Percentiles rank a stretch among this genome's conserved stretches.
These are phyloP conservation scores for Leersia perrieri DNA, from an alignment of 176 grass and related monocot species.

Conservation along the genomic window DNA sequence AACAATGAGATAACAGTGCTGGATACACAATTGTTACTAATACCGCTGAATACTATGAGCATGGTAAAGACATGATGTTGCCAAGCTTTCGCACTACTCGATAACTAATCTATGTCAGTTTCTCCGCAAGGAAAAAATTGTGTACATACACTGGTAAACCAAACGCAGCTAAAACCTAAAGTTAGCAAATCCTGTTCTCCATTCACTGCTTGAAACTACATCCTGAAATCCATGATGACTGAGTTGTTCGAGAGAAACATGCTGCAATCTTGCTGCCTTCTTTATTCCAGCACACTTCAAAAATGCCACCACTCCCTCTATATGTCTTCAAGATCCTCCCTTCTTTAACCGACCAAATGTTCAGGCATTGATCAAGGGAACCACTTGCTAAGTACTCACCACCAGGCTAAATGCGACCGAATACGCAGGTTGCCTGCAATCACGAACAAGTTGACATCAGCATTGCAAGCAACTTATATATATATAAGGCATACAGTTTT, in stretches of 20 bases:
- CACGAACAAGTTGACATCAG: conserved; percentile 16
- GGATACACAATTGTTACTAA: neutral
- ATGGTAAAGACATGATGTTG: neutral
- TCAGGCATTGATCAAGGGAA: conserved; percentile 87
- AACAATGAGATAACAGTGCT: too few relatives aligned
- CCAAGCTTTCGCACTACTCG: neutral
- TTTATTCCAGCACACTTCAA: conserved; percentile 99
- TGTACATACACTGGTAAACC: conserved; percentile 9
- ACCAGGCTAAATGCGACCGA: conserved; percentile 87
- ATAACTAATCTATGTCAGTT: conserved; percentile 23
- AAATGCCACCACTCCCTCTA: conserved; percentile 87
- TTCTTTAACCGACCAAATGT: conserved; percentile 98
- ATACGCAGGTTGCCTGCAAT: conserved; percentile 82
- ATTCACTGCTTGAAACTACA: conserved; percentile 38
- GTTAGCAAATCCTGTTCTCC: neutral
- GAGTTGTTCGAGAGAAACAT: conserved; percentile 92
- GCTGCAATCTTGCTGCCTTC: conserved; percentile 95
- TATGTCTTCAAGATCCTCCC: conserved; percentile 85
- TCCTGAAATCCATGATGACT: conserved; percentile 90
- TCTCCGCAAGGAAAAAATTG: neutral
- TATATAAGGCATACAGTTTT: neutral
- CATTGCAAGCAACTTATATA: neutral
- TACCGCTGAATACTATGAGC: neutral
- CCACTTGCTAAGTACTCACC: conserved; percentile 94
- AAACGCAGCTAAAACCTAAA: conserved; percentile 9